A percentile compares a stretch with the other conserved stretches of the same genome.
These are phyloP conservation scores for Fusarium dlaminii DNA, from an alignment of 2,329 filamentous ascomycete species.

Conservation along the genomic window DNA sequence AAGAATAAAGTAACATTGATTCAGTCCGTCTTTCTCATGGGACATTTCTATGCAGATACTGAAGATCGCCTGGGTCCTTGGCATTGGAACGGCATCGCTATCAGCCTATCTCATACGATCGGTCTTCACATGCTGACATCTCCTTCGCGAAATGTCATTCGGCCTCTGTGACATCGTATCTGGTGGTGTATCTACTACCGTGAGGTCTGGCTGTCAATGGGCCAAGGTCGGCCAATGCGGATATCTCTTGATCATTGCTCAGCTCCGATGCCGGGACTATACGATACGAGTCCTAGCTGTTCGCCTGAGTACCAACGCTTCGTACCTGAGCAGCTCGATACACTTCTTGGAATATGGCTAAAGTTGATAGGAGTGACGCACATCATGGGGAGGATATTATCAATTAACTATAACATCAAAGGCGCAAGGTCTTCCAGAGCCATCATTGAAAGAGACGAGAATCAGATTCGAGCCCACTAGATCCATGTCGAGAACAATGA, in stretches of 20 bases:
- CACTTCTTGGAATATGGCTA: not conserved
- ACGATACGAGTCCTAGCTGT: not conserved
- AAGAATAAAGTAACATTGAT: not conserved
- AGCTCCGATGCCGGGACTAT: not conserved
- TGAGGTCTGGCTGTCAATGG: slow-evolving; percentile 22
- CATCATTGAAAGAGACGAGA: not conserved
- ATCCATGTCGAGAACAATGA: not conserved
- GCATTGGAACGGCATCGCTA: not conserved
- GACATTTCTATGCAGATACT: not conserved
- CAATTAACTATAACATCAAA: not conserved
- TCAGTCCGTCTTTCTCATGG: not conserved
- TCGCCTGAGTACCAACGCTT: not conserved
- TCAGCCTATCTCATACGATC: not conserved
- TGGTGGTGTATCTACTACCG: slow-evolving; percentile 32
- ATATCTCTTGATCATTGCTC: slow-evolving; percentile 21
- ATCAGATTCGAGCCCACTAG: not conserved
- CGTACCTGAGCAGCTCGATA: not conserved
- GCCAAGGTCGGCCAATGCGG: slow-evolving; percentile 20
- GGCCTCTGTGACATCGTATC: slow-evolving; percentile 13
- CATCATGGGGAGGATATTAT: not conserved
- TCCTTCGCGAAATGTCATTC: not conserved
- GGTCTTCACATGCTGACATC: not conserved
- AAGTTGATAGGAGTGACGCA: not conserved
- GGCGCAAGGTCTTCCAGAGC: not conserved
- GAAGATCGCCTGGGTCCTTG: not conserved